A percentile compares a stretch with the other conserved stretches of the same genome.
Conservation (phyloP, 306 rosid species). For the Styphnolobium japonicum region DNA sequence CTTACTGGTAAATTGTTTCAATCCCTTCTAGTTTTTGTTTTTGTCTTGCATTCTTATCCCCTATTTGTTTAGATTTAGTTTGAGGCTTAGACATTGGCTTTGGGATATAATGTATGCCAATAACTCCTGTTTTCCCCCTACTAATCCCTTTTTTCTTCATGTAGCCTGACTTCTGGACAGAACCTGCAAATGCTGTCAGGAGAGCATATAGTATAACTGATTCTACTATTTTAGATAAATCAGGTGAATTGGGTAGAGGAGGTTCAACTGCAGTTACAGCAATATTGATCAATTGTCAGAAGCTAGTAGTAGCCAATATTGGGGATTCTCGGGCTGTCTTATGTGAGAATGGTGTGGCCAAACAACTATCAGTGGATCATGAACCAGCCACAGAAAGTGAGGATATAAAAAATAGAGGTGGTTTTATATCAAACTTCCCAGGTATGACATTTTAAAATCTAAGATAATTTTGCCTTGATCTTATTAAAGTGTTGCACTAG, state of each 20-base stretch:
- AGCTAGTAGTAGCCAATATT: conserved; percentile 79
- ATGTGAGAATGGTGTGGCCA: conserved; percentile 65
- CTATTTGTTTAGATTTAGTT: not conserved
- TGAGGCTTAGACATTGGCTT: not conserved
- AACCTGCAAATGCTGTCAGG: conserved; percentile 60
- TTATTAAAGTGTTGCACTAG: not conserved
- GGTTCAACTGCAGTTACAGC: conserved; percentile 99
- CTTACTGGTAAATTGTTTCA: not conserved
- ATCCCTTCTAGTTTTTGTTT: not conserved
- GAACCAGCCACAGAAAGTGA: conserved; percentile 71
- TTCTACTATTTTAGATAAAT: conserved; percentile 63
- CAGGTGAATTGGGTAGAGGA: conserved; percentile 77
- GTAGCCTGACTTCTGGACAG: conserved; percentile 81
- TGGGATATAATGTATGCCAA: not conserved
- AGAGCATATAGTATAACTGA: conserved; percentile 78
- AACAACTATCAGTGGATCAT: conserved; percentile 80
- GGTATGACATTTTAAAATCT: conserved; percentile 42
- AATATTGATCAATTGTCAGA: conserved; percentile 73
- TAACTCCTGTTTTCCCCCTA: not conserved
- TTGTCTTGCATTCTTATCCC: not conserved
- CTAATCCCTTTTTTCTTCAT: not conserved
- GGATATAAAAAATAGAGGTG: conserved; percentile 74
- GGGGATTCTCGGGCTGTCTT: conserved; percentile 96
- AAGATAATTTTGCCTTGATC: not conserved
- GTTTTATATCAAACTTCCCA: conserved; percentile 92